Percentiles rank a stretch among this genome's conserved stretches.
These are phyloP conservation scores for Psophocarpus tetragonolobus DNA, from an alignment of 306 rosid species.

Conservation along the genomic window DNA sequence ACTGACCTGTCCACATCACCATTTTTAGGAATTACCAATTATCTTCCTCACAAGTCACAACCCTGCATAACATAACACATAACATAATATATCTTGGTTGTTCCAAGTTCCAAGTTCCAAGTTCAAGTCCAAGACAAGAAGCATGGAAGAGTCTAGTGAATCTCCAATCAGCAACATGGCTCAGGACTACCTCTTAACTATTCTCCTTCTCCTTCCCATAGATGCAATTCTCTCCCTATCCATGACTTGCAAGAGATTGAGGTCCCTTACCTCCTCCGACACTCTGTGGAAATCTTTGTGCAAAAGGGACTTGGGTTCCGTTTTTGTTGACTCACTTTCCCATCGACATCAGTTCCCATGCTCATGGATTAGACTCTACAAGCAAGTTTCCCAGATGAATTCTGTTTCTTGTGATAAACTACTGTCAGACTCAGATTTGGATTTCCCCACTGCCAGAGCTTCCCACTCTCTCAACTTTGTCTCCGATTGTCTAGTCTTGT, in stretches of 20 bases:
- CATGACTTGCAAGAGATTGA: conserved; percentile 77
- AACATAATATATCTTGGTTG: conserved; percentile 16
- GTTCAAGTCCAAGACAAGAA: no score
- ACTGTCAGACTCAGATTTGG: conserved; percentile 42
- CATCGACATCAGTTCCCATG: conserved; percentile 52
- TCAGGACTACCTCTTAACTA: conserved; percentile 69
- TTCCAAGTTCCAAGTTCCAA: no score
- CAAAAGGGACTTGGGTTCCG: conserved; percentile 76
- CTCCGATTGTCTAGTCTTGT: conserved; percentile 74
- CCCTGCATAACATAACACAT: not conserved
- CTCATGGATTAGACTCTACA: conserved; percentile 81
- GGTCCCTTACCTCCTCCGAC: conserved; percentile 57
- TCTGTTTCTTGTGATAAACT: conserved; percentile 59
- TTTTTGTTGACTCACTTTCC: conserved; percentile 59
- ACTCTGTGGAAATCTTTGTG: conserved; percentile 75
- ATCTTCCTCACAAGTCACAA: not conserved
- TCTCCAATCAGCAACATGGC: conserved; percentile 68
- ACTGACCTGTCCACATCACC: conserved; percentile 17
- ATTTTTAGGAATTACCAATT: conserved; percentile 29
- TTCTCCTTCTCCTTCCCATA: conserved; percentile 67
- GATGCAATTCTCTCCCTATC: conserved; percentile 77
- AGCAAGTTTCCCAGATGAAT: conserved; percentile 58
- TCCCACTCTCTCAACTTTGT: conserved; percentile 96
- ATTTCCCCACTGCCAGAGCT: conserved; percentile 75
- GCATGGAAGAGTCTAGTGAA: conserved; percentile 66